A percentile compares a stretch with the other conserved stretches of the same genome.
These are phyloP conservation scores for Fulvia fulva DNA, from an alignment of 2,329 filamentous ascomycete species.

Conservation along the genomic window DNA sequence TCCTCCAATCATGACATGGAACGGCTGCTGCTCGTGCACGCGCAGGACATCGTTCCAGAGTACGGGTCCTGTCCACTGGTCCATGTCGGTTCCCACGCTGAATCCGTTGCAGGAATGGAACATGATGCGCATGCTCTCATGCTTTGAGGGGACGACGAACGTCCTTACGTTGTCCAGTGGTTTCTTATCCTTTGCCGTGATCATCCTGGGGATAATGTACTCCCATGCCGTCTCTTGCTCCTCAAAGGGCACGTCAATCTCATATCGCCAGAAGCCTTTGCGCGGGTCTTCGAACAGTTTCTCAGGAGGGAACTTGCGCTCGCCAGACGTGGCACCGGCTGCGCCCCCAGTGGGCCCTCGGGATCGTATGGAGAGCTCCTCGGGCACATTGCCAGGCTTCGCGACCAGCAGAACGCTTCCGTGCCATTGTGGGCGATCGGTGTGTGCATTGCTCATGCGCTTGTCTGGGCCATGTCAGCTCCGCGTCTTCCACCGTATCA, in stretches of 20 bases:
- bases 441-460: constrained; percentile 58
- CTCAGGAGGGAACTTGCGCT: constrained; percentile 43
- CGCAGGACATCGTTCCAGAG: constrained; percentile 64
- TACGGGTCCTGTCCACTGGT: constrained; percentile 56
- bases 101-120: constrained; percentile 68
- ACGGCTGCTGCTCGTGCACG: constrained; percentile 55
- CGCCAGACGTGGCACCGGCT: constrained; percentile 25
- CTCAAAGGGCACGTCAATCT: constrained; percentile 61
- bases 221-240: constrained; percentile 72
- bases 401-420: constrained; percentile 84
- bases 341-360: constrained; percentile 43
- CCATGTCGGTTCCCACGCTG: constrained; percentile 61
- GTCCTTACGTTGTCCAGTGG: constrained; percentile 37
- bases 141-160: constrained; percentile 56
- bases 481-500: neutral
- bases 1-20: constrained; percentile 75
- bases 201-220: constrained; percentile 67
- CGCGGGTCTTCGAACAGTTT: constrained; percentile 58
- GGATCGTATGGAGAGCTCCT: constrained; percentile 55
- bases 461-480: constrained; percentile 42
- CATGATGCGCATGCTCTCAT: constrained; percentile 66
- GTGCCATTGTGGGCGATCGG: constrained; percentile 59
- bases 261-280: constrained; percentile 59
- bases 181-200: constrained; percentile 27
- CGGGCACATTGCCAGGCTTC: constrained; percentile 62